A percentile compares a stretch with the other conserved stretches of the same genome.
Conservation (phyloP, 768 basidiomycete species). For the Tricholoma flavovirens region DNA sequence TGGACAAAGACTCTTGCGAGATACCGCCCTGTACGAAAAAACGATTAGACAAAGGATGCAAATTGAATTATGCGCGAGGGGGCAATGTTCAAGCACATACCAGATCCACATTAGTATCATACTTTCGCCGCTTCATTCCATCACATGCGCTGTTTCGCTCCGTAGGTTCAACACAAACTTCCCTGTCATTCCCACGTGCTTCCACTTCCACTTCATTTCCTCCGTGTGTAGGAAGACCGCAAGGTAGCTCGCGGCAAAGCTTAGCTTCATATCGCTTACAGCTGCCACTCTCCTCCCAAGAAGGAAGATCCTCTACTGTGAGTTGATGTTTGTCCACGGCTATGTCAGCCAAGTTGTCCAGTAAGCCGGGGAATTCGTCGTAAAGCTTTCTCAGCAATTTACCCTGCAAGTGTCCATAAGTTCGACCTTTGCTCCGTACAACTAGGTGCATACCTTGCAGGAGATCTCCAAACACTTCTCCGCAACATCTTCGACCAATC, state of each 20-base stretch:
- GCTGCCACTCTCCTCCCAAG: slow-evolving; percentile 42
- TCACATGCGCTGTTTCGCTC: not conserved
- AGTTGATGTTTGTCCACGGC: slow-evolving; percentile 49
- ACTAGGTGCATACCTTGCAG: slow-evolving; percentile 40
- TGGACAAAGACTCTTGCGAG: slow-evolving; percentile 64
- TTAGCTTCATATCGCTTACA: slow-evolving; percentile 41
- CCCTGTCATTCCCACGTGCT: not conserved
- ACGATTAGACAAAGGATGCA: not conserved
- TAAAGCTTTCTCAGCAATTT: slow-evolving; percentile 57
- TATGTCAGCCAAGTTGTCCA: slow-evolving; percentile 35
- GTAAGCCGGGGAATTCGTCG: slow-evolving; percentile 40
- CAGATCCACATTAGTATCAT: slow-evolving; percentile 4
- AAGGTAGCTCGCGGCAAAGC: slow-evolving; percentile 49
- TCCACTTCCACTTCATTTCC: not conserved
- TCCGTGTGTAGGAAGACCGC: slow-evolving; percentile 9
- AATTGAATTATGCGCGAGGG: not conserved
- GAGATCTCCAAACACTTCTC: slow-evolving; percentile 54
- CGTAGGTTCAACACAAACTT: not conserved
- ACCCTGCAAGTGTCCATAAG: slow-evolving; percentile 36
- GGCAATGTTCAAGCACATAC: slow-evolving; percentile 7
- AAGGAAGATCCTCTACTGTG: slow-evolving; percentile 49
- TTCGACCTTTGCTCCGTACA: not conserved
- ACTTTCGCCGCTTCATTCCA: not conserved
- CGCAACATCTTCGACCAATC: slow-evolving; percentile 55
- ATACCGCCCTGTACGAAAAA: slow-evolving; percentile 50